phyloP scores from a whole-genome alignment of 768 basidiomycete species.

The Trametes cubensis region DNA sequence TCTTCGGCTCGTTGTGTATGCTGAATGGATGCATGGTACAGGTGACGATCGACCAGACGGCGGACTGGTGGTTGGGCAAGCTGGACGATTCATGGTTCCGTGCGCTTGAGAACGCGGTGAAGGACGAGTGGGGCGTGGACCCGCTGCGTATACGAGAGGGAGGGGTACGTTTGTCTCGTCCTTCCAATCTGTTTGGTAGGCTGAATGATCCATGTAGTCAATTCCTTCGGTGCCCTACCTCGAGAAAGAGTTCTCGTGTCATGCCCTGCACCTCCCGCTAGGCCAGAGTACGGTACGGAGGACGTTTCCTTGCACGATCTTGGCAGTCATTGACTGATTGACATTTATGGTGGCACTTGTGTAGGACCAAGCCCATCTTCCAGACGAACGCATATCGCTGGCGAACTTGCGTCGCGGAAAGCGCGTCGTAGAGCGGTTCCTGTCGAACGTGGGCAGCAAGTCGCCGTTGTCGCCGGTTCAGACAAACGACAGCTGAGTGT shows the following conservation, averaged over 20 bases:
- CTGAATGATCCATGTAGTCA: constrained; percentile 50
- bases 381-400: constrained; percentile 90
- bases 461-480: neutral
- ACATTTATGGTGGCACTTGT: neutral
- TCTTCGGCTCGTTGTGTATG: neutral
- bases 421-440: constrained; percentile 74
- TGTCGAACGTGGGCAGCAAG: constrained; percentile 52
- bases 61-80: constrained; percentile 96
- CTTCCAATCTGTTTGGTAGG: neutral
- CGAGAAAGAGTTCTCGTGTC: constrained; percentile 88
- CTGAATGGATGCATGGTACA: constrained; percentile 35
- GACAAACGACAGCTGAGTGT: neutral
- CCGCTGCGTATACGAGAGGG: constrained; percentile 93
- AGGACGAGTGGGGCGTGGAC: constrained; percentile 83
- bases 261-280: constrained; percentile 90
- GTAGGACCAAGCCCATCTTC: constrained; percentile 89
- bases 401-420: constrained; percentile 80
- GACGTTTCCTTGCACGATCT: too few relatives aligned
- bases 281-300: constrained; percentile 84
- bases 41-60: constrained; percentile 80
- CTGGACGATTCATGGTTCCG: constrained; percentile 86
- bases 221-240: constrained; percentile 94
- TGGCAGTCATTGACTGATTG: too few relatives aligned
- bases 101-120: constrained; percentile 79
- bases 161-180: constrained; percentile 52